Evolutionary conservation across 2,329 filamentous ascomycete species (phyloP).

Genomic region (Teratosphaeria gauchensis): DNA sequence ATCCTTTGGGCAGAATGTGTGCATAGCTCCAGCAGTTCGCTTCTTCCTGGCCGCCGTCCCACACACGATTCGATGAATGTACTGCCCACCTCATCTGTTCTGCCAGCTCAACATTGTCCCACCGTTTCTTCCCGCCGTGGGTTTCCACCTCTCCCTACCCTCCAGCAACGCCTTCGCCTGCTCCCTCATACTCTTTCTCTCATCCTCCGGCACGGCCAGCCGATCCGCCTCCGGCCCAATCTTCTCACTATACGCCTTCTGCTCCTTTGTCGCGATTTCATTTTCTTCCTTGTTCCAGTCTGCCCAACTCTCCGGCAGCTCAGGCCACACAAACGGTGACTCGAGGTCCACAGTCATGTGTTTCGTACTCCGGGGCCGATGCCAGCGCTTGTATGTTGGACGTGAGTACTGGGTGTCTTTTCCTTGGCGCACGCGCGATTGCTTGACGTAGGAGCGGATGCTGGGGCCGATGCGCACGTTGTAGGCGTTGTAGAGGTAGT

Average conservation of each 20-base stretch:
- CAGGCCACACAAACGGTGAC: constrained; percentile 81
- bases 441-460: constrained; percentile 72
- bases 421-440: constrained; percentile 52
- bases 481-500: constrained; percentile 88
- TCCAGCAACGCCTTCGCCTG: constrained; percentile 55
- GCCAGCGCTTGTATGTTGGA: constrained; percentile 40
- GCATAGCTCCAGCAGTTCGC: background rate
- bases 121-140: background rate
- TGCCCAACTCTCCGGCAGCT: constrained; percentile 51
- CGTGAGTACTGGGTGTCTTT: constrained; percentile 11
- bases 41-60: background rate
- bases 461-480: constrained; percentile 54
- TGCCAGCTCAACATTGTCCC: background rate
- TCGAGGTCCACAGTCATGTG: constrained; percentile 90
- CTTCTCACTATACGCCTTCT: constrained; percentile 29
- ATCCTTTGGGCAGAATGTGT: background rate
- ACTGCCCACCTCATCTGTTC: background rate
- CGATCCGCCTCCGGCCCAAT: constrained; percentile 24
- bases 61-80: background rate
- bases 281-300: constrained; percentile 28
- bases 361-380: constrained; percentile 66
- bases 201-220: constrained; percentile 32
- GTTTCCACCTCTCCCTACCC: constrained; percentile 52
- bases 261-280: constrained; percentile 23
- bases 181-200: constrained; percentile 40